Conservation (phyloP, 371 early-diverging fungal genomes). For the Dichotomocladium elegans region DNA sequence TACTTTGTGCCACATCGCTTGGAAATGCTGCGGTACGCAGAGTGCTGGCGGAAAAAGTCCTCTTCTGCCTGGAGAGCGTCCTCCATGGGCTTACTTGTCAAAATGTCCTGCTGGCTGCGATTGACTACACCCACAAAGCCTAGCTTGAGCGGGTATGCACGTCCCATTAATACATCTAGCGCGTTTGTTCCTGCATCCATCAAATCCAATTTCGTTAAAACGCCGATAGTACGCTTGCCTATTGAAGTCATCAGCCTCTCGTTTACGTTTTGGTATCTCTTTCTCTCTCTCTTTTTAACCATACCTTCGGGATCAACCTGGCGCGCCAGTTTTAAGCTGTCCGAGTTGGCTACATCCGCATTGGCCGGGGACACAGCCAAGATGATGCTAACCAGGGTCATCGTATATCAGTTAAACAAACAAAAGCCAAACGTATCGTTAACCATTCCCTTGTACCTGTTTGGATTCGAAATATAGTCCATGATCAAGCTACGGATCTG, state of each 20-base stretch:
- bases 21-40: slow-evolving; percentile 80
- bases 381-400: slow-evolving; percentile 64
- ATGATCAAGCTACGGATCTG: slow-evolving; percentile 80
- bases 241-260: too few relatives aligned
- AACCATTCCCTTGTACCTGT: slow-evolving; percentile 53
- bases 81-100: slow-evolving; percentile 71
- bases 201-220: slow-evolving; percentile 90
- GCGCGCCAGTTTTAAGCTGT: slow-evolving; percentile 88
- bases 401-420: slow-evolving; percentile 13
- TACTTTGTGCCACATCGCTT: slow-evolving; percentile 59
- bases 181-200: slow-evolving; percentile 94
- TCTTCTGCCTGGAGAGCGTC: slow-evolving; percentile 78
- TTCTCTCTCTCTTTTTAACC: not conserved
- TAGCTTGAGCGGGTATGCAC: slow-evolving; percentile 73
- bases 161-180: slow-evolving; percentile 78
- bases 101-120: slow-evolving; percentile 84
- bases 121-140: slow-evolving; percentile 91
- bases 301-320: slow-evolving; percentile 84
- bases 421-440: not conserved
- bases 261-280: too few relatives aligned
- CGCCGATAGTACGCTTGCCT: slow-evolving; percentile 79
- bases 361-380: slow-evolving; percentile 92
- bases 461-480: slow-evolving; percentile 84
- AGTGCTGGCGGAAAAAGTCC: slow-evolving; percentile 78
- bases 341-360: slow-evolving; percentile 90